Percentiles rank a stretch among this genome's conserved stretches.
These are phyloP conservation scores for Halophytophthora polymorphica DNA, from an alignment of 352 stramenopile species.

Conservation along the genomic window DNA sequence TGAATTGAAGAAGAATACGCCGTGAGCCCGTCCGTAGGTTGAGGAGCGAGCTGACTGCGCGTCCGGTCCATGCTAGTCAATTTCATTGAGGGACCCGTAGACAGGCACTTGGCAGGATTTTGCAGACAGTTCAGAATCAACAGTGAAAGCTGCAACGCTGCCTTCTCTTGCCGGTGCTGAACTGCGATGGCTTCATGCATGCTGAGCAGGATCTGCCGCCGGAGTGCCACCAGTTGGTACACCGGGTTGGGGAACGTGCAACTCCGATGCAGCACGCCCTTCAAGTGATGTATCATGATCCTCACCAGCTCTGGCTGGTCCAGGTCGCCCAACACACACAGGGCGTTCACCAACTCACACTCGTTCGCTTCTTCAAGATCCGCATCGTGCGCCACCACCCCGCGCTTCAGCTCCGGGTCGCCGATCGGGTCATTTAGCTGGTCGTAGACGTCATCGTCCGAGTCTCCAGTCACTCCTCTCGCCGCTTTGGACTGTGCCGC, in stretches of 20 bases:
- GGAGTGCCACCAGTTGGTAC: constrained; percentile 49
- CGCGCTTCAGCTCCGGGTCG: background rate
- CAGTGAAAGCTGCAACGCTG: constrained; percentile 15
- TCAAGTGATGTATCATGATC: constrained; percentile 49
- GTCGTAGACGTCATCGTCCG: constrained; percentile 27
- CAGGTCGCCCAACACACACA: constrained; percentile 53
- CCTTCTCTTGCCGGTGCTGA: constrained; percentile 45
- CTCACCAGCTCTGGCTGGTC: constrained; percentile 35
- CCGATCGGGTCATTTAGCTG: constrained; percentile 8
- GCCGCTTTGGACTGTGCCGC: constrained; percentile 19
- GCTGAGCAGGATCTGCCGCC: constrained; percentile 50
- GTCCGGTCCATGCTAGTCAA: no score
- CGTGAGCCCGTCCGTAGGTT: background rate
- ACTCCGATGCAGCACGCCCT: constrained; percentile 30
- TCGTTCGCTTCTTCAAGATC: constrained; percentile 17
- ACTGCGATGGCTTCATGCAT: constrained; percentile 48
- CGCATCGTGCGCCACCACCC: background rate
- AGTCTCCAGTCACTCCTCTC: constrained; percentile 9
- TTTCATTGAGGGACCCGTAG: background rate
- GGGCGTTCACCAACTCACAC: constrained; percentile 41
- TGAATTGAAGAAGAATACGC: background rate
- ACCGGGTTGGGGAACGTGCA: constrained; percentile 56
- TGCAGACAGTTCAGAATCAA: constrained; percentile 12
- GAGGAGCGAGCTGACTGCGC: background rate
- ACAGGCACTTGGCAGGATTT: constrained; percentile 1